These are phyloP conservation scores for Penicillium manginii DNA, from an alignment of 495 filamentous ascomycete genomes.

Conservation along the genomic window DNA sequence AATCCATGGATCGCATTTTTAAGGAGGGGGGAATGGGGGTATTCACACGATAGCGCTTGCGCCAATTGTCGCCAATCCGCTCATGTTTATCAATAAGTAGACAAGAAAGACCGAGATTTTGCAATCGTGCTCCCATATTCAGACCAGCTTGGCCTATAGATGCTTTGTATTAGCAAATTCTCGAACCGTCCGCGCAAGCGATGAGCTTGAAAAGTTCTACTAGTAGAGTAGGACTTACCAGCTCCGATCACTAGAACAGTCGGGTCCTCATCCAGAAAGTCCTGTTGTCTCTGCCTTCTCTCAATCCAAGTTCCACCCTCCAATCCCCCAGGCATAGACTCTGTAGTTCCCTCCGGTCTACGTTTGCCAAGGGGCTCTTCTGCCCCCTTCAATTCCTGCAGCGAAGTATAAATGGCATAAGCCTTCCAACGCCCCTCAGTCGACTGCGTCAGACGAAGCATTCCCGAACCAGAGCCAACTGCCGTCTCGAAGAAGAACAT, in stretches of 20 bases:
- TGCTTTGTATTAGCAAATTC: constrained; percentile 3
- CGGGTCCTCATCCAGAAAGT: constrained; percentile 62
- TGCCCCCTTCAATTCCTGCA: constrained; percentile 54
- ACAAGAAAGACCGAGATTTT: constrained; percentile 65
- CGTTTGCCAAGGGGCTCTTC: constrained; percentile 55
- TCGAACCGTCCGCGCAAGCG: too few species aligned
- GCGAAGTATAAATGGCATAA: constrained; percentile 63
- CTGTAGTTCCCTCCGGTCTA: constrained; percentile 56
- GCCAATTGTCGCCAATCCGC: constrained; percentile 77
- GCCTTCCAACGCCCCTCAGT: constrained; percentile 60
- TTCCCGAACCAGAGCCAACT: constrained; percentile 58
- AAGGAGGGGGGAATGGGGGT: neutral
- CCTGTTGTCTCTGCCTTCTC: constrained; percentile 54
- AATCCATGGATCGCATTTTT: neutral
- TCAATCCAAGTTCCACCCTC: constrained; percentile 71
- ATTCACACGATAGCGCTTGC: constrained; percentile 58
- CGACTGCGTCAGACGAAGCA: constrained; percentile 58
- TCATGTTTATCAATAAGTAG: constrained; percentile 70
- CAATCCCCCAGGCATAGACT: constrained; percentile 61
- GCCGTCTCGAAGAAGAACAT: constrained; percentile 57
- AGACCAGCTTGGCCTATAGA: constrained; percentile 55
- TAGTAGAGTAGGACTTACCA: constrained; percentile 35
- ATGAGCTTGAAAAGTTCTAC: neutral
- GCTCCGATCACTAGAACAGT: constrained; percentile 69
- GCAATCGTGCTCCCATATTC: constrained; percentile 67